These are phyloP conservation scores for Fusarium floridanum DNA, from an alignment of 2,329 filamentous ascomycete species.

Conservation along the genomic window DNA sequence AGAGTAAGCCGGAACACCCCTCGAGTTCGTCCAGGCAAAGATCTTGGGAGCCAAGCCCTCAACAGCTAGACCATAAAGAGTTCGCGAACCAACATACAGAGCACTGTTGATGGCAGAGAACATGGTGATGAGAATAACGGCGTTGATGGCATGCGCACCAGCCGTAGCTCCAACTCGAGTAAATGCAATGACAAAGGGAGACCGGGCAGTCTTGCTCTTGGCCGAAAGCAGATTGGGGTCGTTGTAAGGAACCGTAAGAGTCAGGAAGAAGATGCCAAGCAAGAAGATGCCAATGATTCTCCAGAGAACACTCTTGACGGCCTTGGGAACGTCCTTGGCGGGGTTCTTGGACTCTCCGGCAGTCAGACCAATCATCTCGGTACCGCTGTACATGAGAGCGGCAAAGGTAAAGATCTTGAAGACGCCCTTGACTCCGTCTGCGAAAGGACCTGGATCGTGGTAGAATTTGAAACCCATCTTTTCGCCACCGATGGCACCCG, in stretches of 20 bases:
- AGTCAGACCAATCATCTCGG: neutral
- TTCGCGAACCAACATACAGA: neutral
- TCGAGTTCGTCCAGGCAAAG: neutral
- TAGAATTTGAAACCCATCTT: slow-evolving; percentile 35
- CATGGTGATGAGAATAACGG: neutral
- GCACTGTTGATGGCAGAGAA: slow-evolving; percentile 6
- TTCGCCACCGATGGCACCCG: slow-evolving; percentile 38
- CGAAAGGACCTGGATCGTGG: neutral
- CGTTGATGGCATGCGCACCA: neutral
- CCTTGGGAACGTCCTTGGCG: neutral
- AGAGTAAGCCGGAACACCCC: neutral
- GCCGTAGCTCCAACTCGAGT: neutral
- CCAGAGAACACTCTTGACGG: slow-evolving; percentile 1
- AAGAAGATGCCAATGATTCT: neutral
- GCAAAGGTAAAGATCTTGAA: neutral
- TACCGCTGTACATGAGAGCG: neutral
- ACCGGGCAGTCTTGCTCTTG: neutral
- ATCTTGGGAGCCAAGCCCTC: neutral
- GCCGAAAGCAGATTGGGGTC: neutral
- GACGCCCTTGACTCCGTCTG: neutral
- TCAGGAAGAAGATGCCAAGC: neutral
- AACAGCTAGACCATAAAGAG: neutral
- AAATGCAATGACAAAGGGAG: neutral
- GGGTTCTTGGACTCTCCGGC: neutral
- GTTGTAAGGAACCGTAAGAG: neutral